Percentiles rank a stretch among this genome's conserved stretches.
phyloP scores from a whole-genome alignment of 768 basidiomycete genomes.

The Clitopilus hobsonii region DNA sequence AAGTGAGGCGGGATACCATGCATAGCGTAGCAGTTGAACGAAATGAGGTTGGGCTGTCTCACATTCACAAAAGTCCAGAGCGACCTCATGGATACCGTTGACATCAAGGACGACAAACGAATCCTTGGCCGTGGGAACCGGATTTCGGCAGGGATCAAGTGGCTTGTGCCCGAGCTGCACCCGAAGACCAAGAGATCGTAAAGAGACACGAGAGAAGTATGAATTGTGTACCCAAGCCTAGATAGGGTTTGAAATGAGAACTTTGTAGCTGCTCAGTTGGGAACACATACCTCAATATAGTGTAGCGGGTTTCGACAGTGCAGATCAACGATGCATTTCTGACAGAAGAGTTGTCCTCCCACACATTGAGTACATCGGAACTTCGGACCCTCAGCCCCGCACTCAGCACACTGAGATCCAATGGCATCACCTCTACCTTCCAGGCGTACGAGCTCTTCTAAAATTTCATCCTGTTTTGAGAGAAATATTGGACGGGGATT shows the following conservation, averaged over 20 bases:
- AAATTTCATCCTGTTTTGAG: too few relatives aligned
- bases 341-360: constrained; percentile 1
- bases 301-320: background rate
- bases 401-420: background rate
- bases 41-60: background rate
- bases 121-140: constrained; percentile 1
- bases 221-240: background rate
- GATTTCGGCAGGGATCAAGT: constrained; percentile 1
- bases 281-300: constrained; percentile 1
- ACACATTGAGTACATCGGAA: constrained; percentile 1
- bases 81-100: constrained; percentile 14
- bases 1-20: constrained; percentile 16
- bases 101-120: constrained; percentile 13
- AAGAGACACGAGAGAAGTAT: background rate
- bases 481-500: too few relatives aligned
- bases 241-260: background rate
- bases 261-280: too few relatives aligned
- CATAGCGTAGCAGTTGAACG: constrained; percentile 17
- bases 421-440: constrained; percentile 2
- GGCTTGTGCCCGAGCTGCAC: constrained; percentile 12
- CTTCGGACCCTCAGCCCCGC: background rate
- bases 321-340: background rate
- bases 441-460: constrained; percentile 2
- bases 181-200: constrained; percentile 5
- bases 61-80: constrained; percentile 13